Evolutionary conservation across 2,329 filamentous ascomycete genomes (phyloP).

Genomic region (Hypoxylon sp.): DNA sequence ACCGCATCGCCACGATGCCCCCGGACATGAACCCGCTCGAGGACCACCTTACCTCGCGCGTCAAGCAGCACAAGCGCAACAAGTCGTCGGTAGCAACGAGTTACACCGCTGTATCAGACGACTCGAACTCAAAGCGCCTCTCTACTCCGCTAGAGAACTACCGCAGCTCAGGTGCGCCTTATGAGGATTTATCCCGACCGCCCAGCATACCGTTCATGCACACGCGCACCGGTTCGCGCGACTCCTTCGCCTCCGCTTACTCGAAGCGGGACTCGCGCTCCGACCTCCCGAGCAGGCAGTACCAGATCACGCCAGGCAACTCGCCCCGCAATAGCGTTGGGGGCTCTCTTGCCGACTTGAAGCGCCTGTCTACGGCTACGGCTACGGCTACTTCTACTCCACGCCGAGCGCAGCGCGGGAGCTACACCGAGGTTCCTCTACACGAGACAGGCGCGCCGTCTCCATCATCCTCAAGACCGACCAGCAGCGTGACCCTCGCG

Average conservation of each 20-base stretch:
- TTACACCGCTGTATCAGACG: conserved; percentile 59
- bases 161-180: conserved; percentile 60
- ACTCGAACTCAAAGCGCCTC: conserved; percentile 70
- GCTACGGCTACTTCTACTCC: conserved; percentile 37
- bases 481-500: conserved; percentile 38
- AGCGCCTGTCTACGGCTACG: conserved; percentile 59
- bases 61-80: conserved; percentile 78
- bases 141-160: conserved; percentile 62
- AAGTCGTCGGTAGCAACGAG: conserved; percentile 69
- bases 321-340: conserved; percentile 61
- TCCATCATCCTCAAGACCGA: conserved; percentile 46
- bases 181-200: conserved; percentile 63
- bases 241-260: conserved; percentile 63
- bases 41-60: conserved; percentile 82
- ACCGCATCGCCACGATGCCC: conserved; percentile 83
- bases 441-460: conserved; percentile 54
- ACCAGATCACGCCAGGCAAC: conserved; percentile 64
- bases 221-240: conserved; percentile 76
- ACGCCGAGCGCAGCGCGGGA: conserved; percentile 57
- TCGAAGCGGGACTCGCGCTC: conserved; percentile 66
- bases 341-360: conserved; percentile 61
- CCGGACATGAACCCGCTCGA: conserved; percentile 97
- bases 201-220: conserved; percentile 83
- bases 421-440: conserved; percentile 66
- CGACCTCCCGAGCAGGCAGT: conserved; percentile 70